Percentiles rank a stretch among this genome's conserved stretches.
phyloP scores from a whole-genome alignment of 2,329 filamentous ascomycete species.

The Sarocladiaceae sp. region DNA sequence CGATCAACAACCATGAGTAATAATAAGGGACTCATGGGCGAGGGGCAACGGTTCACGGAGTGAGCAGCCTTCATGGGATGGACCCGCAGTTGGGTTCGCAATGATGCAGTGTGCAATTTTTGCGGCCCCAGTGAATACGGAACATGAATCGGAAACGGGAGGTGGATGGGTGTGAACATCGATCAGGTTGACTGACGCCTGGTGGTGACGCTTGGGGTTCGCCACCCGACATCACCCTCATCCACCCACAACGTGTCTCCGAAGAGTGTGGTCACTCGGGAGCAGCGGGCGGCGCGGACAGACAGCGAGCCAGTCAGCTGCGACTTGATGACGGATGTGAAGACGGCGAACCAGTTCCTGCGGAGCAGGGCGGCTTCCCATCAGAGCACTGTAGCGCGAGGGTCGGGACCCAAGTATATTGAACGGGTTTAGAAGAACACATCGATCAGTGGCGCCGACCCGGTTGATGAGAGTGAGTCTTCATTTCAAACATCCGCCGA shows the following conservation, averaged over 20 bases:
- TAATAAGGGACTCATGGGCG: not conserved
- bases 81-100: not conserved
- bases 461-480: too few relatives aligned
- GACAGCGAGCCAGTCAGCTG: slow-evolving; percentile 1
- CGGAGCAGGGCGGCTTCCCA: too few relatives aligned
- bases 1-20: not conserved
- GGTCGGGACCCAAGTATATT: too few relatives aligned
- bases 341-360: not conserved
- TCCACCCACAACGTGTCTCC: not conserved
- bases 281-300: not conserved
- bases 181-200: too few relatives aligned
- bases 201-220: not conserved
- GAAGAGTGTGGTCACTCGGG: not conserved
- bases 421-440: too few relatives aligned
- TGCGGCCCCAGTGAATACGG: not conserved
- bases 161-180: too few relatives aligned
- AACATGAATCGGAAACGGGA: too few relatives aligned
- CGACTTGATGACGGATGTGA: not conserved
- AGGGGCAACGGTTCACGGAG: not conserved
- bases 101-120: not conserved
- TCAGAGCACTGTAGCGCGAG: not conserved
- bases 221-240: not conserved
- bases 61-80: not conserved
- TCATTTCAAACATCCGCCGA: too few relatives aligned
- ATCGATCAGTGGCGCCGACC: too few relatives aligned